phyloP scores from a whole-genome alignment of 1,284 basidiomycete genomes.

The Apiotrichum mycotoxinovorans region DNA sequence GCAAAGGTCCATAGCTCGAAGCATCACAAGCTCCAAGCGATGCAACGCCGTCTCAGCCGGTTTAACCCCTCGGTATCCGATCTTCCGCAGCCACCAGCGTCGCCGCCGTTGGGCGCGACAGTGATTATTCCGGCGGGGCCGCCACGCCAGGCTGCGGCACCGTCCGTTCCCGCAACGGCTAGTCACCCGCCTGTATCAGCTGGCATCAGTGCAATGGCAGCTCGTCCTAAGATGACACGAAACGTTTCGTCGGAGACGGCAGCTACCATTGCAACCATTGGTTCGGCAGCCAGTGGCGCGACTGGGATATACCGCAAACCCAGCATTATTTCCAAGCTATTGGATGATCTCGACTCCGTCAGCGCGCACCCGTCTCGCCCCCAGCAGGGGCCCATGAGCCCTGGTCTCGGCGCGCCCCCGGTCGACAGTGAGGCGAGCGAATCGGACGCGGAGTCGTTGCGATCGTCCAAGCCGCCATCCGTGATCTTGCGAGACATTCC shows the following conservation, averaged over 20 bases:
- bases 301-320: slow-evolving; percentile 7
- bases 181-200: background rate
- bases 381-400: background rate
- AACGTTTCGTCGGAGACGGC: background rate
- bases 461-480: background rate
- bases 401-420: background rate
- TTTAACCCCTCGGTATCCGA: background rate
- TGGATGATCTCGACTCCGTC: slow-evolving; percentile 15
- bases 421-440: background rate
- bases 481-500: no score
- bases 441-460: background rate
- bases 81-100: background rate
- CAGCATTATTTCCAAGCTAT: slow-evolving; percentile 16
- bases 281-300: background rate
- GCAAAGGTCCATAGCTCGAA: background rate
- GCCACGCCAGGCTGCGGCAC: background rate
- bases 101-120: background rate
- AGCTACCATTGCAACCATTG: background rate
- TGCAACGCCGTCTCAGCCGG: background rate
- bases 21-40: background rate
- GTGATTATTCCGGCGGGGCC: background rate
- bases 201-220: no score
- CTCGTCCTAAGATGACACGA: background rate
- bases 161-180: background rate
- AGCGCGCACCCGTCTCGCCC: slow-evolving; percentile 9